Conservation (phyloP, 1,139 yeast species). For the Hanseniaspora uvarum region DNA sequence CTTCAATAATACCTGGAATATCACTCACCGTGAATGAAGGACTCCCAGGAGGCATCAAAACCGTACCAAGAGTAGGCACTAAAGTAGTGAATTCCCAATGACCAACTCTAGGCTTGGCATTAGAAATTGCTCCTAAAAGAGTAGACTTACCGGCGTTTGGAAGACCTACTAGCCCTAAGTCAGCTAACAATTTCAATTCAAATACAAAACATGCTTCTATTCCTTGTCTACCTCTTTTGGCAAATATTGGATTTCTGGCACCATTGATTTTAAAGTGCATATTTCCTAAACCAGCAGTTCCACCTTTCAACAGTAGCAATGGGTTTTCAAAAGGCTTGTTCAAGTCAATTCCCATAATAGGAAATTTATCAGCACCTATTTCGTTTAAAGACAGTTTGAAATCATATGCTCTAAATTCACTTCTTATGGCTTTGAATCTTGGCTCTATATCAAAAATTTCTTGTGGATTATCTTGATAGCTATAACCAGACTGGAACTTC, state of each 20-base stretch:
- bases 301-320: slow-evolving; percentile 65
- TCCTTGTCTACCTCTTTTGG: slow-evolving; percentile 68
- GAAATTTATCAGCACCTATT: slow-evolving; percentile 54
- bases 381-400: slow-evolving; percentile 52
- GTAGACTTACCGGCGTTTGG: slow-evolving; percentile 97
- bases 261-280: slow-evolving; percentile 82
- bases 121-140: slow-evolving; percentile 72
- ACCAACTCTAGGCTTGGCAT: slow-evolving; percentile 84
- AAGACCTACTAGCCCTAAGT: slow-evolving; percentile 82
- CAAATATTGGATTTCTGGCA: slow-evolving; percentile 80
- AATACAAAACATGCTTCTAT: slow-evolving; percentile 58
- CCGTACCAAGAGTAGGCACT: slow-evolving; percentile 86
- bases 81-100: slow-evolving; percentile 96
- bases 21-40: slow-evolving; percentile 89
- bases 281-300: slow-evolving; percentile 89
- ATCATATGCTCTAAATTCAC: slow-evolving; percentile 57
- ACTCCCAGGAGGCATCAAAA: slow-evolving; percentile 53
- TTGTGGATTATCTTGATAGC: slow-evolving; percentile 39
- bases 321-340: slow-evolving; percentile 56
- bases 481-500: slow-evolving; percentile 53
- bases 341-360: slow-evolving; percentile 69
- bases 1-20: slow-evolving; percentile 88
- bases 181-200: slow-evolving; percentile 81
- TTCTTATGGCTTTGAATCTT: slow-evolving; percentile 54
- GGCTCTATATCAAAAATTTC: slow-evolving; percentile 55